Evolutionary conservation across 1,284 basidiomycete genomes (phyloP), one percentile per base, ranked within the genome.

Genomic region (Puccinia novopanici): DNA sequence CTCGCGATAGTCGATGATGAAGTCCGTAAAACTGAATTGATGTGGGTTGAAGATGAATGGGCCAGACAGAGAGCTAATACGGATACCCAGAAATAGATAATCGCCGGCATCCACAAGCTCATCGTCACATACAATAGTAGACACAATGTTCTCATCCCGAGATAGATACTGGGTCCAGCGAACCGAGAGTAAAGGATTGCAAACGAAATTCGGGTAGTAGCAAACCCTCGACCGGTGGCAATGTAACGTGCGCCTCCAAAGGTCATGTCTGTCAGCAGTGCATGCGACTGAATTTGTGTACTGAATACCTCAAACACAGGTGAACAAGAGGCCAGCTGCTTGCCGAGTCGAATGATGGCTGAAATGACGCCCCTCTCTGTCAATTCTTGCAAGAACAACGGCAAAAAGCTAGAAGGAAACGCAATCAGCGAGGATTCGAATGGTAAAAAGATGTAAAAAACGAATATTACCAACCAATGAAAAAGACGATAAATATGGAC

Each of bases 161-260:
- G 89, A 87, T 98, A 98, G 86, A 98, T 96, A 84, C 93, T 94
- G 6, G 95, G 95, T 6, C 95, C 95, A 61, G 95, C 95, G 86
- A 98, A 98, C 81, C 95, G 92, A 82, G 95, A 97, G 57, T 94
- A 95, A 27, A 97, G 88, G 83, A 95, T 95, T 85, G 90, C 92
- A 88, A 98, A 98, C 82, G 91, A 92, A 83, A 96, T 93, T 80
- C 95, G 90, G 27, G 93, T 93, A 9, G 95, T 97, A 22, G 95
- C 95, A 85, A 98, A 98, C 61, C 95, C 95, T 89, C 95, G 93
- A 81, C 95, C 95, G n/a, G 95, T 98, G n/a, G 95, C 94, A 83
- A 98, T 98, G 87, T 97, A 98, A 82, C 95, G 90, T 74, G 95
- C 95, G 81, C 95, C 95, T 87, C 95, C 95, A 82, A 96, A 96